Conservation (phyloP, 495 filamentous ascomycete species). For the Hypoxylon cercidicola region DNA sequence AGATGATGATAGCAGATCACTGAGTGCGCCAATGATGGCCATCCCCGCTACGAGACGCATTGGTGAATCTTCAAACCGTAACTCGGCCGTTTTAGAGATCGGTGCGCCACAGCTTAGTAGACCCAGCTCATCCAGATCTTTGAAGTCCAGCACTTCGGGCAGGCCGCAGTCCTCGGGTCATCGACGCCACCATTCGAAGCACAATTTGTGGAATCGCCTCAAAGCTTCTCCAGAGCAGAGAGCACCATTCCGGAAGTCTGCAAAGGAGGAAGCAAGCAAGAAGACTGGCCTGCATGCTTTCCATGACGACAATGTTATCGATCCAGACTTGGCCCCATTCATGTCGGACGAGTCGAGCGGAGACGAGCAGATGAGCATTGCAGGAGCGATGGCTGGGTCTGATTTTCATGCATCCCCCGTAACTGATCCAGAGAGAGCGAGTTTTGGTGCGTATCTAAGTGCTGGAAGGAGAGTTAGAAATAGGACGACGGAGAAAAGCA, state of each 20-base stretch:
- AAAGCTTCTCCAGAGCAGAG: conserved; percentile 68
- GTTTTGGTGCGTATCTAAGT: conserved; percentile 63
- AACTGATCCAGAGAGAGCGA: conserved; percentile 60
- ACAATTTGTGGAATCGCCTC: conserved; percentile 75
- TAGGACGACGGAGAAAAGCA: conserved; percentile 74
- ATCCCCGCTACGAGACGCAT: conserved; percentile 88
- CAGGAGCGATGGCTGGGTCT: conserved; percentile 70
- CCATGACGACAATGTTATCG: conserved; percentile 97
- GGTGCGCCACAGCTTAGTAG: conserved; percentile 76
- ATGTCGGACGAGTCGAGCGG: conserved; percentile 95
- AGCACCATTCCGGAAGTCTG: conserved; percentile 87
- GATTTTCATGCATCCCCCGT: conserved; percentile 53
- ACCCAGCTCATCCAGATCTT: conserved; percentile 90
- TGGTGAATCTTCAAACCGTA: conserved; percentile 80
- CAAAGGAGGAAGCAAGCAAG: conserved; percentile 68
- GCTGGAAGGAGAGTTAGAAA: conserved; percentile 79
- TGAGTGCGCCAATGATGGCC: conserved; percentile 77
- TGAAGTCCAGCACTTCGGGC: conserved; percentile 75
- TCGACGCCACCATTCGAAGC: conserved; percentile 85
- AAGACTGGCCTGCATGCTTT: conserved; percentile 85
- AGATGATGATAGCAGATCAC: conserved; percentile 53
- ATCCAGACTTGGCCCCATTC: conserved; percentile 93
- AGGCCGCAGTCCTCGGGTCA: conserved; percentile 81
- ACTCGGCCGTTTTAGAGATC: conserved; percentile 92
- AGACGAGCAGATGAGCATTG: conserved; percentile 89